Base-by-base conservation (phyloP, 495 filamentous ascomycete species). In the Apodospora peruviana region DNA sequence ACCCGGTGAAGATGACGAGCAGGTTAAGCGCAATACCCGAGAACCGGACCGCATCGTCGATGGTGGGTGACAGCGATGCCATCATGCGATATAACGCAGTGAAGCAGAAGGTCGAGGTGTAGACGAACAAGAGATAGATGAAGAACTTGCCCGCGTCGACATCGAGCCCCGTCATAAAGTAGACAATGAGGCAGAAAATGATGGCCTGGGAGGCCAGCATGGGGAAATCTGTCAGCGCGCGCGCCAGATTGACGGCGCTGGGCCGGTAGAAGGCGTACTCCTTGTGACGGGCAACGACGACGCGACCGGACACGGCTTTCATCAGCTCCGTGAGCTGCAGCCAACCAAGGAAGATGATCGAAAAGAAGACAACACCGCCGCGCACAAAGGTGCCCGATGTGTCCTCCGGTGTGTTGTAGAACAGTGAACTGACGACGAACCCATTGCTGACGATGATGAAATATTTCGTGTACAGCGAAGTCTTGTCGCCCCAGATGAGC, bases 241-340 rank as follows among this genome's bases (percentile, higher is more conserved):
- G 81, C 2, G 87, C 88, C 29, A 95, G 74, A 4, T 83, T 85
- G 50, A 83, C 88, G 36, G 90, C 88, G 2, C 85, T 76, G 11
- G 90, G 89, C 2, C 87, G 82, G 59, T 91, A 91, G 61, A 94
- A 91, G 2, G 85, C 85, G 59, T 88, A 93, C 48, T 78, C 81
- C 65, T 88, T 87, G 63, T 95, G 90, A 53, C 93, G 91, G 48
- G 88, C 70, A 32, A 95, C 66, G 37, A 95, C 86, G 2, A 85
- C 86, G 21, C 85, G 76, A 9, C 79, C 80, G 3, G 74, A 62
- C 55, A 91, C 91, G 2, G 84, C 79, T 21, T 82, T 68, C 14
- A 83, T 88, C 25, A 91, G 71, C 54, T 94, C 89, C 5, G 85
- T 78, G 17, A 95, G 65, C 14, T 89, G 85, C 19, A 91, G 75